Evolutionary conservation across 306 rosid species (phyloP).

Genomic region (Pyrus bretschneideri): DNA sequence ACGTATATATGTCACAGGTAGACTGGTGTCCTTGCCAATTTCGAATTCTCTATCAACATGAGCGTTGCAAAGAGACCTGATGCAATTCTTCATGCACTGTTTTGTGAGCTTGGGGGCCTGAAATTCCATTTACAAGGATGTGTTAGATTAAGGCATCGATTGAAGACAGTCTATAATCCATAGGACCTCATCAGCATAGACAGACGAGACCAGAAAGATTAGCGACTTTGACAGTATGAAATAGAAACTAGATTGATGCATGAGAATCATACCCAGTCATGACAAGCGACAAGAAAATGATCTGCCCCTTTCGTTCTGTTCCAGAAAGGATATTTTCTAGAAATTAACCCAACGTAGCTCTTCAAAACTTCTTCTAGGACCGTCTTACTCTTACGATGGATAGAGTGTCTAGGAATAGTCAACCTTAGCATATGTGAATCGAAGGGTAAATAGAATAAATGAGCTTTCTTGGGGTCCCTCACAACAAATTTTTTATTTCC

Average conservation of each 20-base stretch:
- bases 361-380: constrained; percentile 48
- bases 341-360: constrained; percentile 55
- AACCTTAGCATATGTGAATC: constrained; percentile 57
- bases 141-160: not conserved
- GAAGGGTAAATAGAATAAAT: constrained; percentile 78
- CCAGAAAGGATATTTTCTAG: constrained; percentile 63
- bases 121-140: constrained; percentile 17
- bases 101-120: constrained; percentile 67
- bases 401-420: constrained; percentile 31
- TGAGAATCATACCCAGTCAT: constrained; percentile 68
- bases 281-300: constrained; percentile 92
- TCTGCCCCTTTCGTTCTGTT: constrained; percentile 83
- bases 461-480: constrained; percentile 70
- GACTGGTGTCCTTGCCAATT: constrained; percentile 70
- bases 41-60: constrained; percentile 58
- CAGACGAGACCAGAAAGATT: not conserved
- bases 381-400: constrained; percentile 22
- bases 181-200: not conserved
- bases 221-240: not conserved
- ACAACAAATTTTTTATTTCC: constrained; percentile 51
- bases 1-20: constrained; percentile 65
- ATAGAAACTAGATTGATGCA: not conserved
- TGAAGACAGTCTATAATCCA: not conserved
- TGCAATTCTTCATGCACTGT: constrained; percentile 50
- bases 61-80: constrained; percentile 78